Base-by-base conservation (phyloP, 179 eudicot species). In the Pouteria campechiana region DNA sequence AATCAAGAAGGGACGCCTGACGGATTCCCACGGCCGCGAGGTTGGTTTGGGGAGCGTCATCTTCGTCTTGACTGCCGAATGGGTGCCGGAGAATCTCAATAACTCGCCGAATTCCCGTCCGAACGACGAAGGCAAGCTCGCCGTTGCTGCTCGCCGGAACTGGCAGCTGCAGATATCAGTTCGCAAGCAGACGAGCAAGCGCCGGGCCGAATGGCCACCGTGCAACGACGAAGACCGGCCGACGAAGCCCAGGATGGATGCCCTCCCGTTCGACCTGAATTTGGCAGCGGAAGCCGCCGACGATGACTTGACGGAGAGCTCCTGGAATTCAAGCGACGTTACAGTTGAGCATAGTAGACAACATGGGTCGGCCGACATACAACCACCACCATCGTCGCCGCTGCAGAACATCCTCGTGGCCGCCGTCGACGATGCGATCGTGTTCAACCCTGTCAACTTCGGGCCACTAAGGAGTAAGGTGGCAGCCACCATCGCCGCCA, bases 1-100 rank as follows among this genome's bases (percentile, higher is more conserved):
- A 0, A 86, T 90, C 71, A 96, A 90, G 28, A 68, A 82, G 48
- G 98, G 98, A 1, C 68, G 90, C 33, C 60, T 90, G 8, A 47
- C 72, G 0, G 96, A 90, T 54, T 86, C 96, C 34, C 78, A 86
- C 37, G 94, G 98, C 21, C 83, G 98, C 4, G 98, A 90, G 36
- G 81, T 90, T 44, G 77, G 88, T 41, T 87, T 90, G 0, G 96
- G 94, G 0, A 90, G 79, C 64, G 69, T 83, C 14, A 52, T 81
- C 25, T 90, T 90, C 55, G 41, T 90, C 17, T 61, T 90, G 17
- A 82, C 98, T 0, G 65, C 75, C 7, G 68, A 54, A 25, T 73
- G 79, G 78, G 50, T 71, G 32, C 69, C 78, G 5, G 65, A 60
- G 3, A 52, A 61, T 55, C 34, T 30, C 28, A 62, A 49, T 6